Evolutionary conservation across 768 basidiomycete species (phyloP).

Genomic region (Rhizopogon roseolus): DNA sequence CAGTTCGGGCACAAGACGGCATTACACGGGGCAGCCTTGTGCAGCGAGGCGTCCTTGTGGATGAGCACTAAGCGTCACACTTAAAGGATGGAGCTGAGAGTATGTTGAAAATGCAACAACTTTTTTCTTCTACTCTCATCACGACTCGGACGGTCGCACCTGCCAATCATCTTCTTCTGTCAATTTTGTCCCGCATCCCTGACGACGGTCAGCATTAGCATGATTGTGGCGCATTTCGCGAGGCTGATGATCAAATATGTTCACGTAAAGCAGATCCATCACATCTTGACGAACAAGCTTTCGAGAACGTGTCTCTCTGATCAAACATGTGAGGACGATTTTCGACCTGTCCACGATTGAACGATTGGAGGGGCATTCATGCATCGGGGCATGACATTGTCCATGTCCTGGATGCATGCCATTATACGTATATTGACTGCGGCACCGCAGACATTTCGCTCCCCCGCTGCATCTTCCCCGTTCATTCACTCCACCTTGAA

Average conservation of each 20-base stretch:
- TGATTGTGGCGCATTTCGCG: not conserved
- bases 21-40: conserved; percentile 21
- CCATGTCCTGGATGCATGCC: not conserved
- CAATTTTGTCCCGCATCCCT: not conserved
- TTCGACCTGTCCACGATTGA: not conserved
- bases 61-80: conserved; percentile 4
- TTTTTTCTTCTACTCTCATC: not conserved
- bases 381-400: not conserved
- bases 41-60: conserved; percentile 27
- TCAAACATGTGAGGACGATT: conserved; percentile 1
- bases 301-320: not conserved
- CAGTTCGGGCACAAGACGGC: conserved; percentile 10
- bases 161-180: not conserved
- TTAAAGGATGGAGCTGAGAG: conserved; percentile 1
- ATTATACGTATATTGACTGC: conserved; percentile 4
- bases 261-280: conserved; percentile 2
- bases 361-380: not conserved
- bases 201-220: not conserved
- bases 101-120: not conserved
- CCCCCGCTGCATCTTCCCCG: conserved; percentile 22
- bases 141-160: not conserved
- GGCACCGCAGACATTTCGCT: conserved; percentile 20
- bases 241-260: not conserved
- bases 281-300: conserved; percentile 4
- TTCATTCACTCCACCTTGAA: conserved; percentile 24